A percentile compares a stretch with the other conserved stretches of the same genome.
phyloP scores from a whole-genome alignment of 1,284 basidiomycete genomes.

The Cerioporus squamosus region DNA sequence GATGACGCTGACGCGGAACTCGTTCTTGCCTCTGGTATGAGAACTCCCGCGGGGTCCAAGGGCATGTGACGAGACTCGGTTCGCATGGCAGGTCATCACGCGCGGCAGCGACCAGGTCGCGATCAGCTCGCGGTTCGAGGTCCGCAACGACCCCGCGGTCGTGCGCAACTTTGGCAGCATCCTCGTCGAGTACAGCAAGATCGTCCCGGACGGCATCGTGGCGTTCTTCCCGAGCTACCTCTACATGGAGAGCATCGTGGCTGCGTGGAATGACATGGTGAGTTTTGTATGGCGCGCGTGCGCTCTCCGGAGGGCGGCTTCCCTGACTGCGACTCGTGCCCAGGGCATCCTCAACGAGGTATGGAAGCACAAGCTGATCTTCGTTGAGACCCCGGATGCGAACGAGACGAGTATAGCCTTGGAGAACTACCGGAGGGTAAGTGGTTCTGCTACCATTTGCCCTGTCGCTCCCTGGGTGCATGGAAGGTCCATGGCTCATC shows the following conservation, averaged over 20 bases:
- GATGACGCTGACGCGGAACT: conserved; percentile 97
- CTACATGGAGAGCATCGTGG: conserved; percentile 99
- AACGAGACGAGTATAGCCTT: conserved; percentile 98
- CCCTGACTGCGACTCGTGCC: conserved; percentile 17
- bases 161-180: conserved; percentile 99
- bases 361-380: conserved; percentile 99
- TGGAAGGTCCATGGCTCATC: background rate
- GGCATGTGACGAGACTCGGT: background rate
- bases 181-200: conserved; percentile 96
- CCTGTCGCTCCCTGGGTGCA: too few relatives aligned
- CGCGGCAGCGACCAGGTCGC: conserved; percentile 98
- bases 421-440: conserved; percentile 94
- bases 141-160: conserved; percentile 98
- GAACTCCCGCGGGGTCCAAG: background rate
- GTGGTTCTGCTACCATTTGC: conserved; percentile 25
- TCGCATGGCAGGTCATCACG: conserved; percentile 83
- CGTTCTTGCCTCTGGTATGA: conserved; percentile 93
- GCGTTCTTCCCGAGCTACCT: conserved; percentile 99
- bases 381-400: conserved; percentile 99
- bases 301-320: background rate
- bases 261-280: conserved; percentile 99
- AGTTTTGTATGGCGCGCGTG: conserved; percentile 31
- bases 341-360: conserved; percentile 99
- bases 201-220: conserved; percentile 98
- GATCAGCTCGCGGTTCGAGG: conserved; percentile 99